These are phyloP conservation scores for Pythium sukuiense DNA, from an alignment of 352 stramenopile genomes.

Conservation along the genomic window DNA sequence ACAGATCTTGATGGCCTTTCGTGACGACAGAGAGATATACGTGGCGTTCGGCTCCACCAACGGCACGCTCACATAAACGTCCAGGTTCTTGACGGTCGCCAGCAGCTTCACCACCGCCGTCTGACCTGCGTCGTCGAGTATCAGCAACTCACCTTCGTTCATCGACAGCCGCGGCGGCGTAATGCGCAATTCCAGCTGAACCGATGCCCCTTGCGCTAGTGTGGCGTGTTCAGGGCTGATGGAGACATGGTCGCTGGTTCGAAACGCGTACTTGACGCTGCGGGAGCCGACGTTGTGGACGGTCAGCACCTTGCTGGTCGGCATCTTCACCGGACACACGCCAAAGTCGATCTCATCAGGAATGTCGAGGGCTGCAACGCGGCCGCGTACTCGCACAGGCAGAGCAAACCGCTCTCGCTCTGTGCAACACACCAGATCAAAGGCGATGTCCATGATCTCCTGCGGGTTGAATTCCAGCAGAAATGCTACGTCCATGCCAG, in stretches of 20 bases:
- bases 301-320: constrained; percentile 73
- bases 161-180: constrained; percentile 34
- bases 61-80: constrained; percentile 89
- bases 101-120: constrained; percentile 66
- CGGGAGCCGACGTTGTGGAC: constrained; percentile 90
- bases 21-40: constrained; percentile 92
- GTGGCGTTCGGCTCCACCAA: constrained; percentile 83
- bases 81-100: constrained; percentile 82
- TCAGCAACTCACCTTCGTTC: constrained; percentile 73
- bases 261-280: constrained; percentile 76
- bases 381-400: constrained; percentile 84
- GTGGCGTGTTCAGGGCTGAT: constrained; percentile 62
- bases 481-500: constrained; percentile 94
- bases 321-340: constrained; percentile 85
- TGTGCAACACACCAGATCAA: constrained; percentile 92
- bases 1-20: constrained; percentile 90
- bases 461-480: constrained; percentile 90
- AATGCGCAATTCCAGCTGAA: constrained; percentile 84
- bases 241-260: constrained; percentile 53
- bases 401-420: constrained; percentile 95
- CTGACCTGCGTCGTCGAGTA: constrained; percentile 83
- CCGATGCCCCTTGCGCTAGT: constrained; percentile 58
- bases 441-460: constrained; percentile 84
- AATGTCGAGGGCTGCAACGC: constrained; percentile 85
- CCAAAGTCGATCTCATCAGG: constrained; percentile 90